These are phyloP conservation scores for Liquidambar formosana DNA, from an alignment of 164 flowering plant species.

Conservation along the genomic window DNA sequence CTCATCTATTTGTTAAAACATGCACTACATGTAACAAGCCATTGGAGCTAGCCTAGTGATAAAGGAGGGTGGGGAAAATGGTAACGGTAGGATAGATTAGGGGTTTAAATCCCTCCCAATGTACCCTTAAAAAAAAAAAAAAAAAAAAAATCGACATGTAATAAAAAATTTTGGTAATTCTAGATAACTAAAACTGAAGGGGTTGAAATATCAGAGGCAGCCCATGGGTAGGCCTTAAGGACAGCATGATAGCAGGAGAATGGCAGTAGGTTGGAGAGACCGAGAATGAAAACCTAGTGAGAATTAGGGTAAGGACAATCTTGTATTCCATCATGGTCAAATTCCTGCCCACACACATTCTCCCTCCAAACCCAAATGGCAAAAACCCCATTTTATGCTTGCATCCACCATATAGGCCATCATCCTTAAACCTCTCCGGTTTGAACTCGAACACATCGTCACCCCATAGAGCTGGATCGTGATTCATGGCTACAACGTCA, in stretches of 20 bases:
- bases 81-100: too few relatives aligned
- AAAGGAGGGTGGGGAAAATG: too few relatives aligned
- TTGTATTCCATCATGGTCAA: slow-evolving; percentile 75
- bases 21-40: too few relatives aligned
- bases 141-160: too few relatives aligned
- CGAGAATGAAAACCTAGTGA: slow-evolving; percentile 65
- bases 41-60: too few relatives aligned
- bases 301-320: slow-evolving; percentile 54
- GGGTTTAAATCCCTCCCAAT: too few relatives aligned
- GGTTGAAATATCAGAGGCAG: slow-evolving; percentile 60
- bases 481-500: slow-evolving; percentile 78
- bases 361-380: slow-evolving; percentile 94
- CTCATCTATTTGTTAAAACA: too few relatives aligned
- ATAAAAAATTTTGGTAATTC: too few relatives aligned
- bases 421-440: slow-evolving; percentile 77
- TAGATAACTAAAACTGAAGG: slow-evolving; percentile 16
- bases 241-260: slow-evolving; percentile 62
- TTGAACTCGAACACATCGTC: slow-evolving; percentile 68
- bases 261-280: slow-evolving; percentile 68
- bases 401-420: slow-evolving; percentile 67
- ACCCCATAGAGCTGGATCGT: slow-evolving; percentile 76
- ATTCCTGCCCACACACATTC: slow-evolving; percentile 83
- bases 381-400: slow-evolving; percentile 83
- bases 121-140: too few relatives aligned
- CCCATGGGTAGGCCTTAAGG: slow-evolving; percentile 66